phyloP scores from a whole-genome alignment of 371 early-diverging fungal species.

The Mucor racemosus region DNA sequence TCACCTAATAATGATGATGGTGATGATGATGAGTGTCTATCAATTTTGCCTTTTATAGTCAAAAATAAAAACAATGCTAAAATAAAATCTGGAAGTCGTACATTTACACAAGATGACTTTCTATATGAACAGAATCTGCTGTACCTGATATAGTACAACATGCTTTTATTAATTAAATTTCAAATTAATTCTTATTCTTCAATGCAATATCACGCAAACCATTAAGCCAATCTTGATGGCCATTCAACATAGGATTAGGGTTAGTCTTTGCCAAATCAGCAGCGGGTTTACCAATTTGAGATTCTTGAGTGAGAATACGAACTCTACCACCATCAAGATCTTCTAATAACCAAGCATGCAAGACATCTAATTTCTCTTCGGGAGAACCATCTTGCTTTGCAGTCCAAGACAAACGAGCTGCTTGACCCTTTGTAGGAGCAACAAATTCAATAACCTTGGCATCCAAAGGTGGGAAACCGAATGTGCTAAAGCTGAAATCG shows the following conservation, averaged over 20 bases:
- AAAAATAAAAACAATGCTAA: background rate
- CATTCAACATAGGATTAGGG: constrained; percentile 25
- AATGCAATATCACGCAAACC: constrained; percentile 19
- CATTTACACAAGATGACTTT: background rate
- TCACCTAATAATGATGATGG: background rate
- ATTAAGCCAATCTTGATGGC: constrained; percentile 20
- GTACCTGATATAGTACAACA: no score
- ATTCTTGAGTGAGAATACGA: constrained; percentile 24
- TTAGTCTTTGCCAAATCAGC: constrained; percentile 11
- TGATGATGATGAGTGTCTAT: background rate
- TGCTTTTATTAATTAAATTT: background rate
- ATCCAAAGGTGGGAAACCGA: constrained; percentile 18
- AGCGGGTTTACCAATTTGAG: constrained; percentile 17
- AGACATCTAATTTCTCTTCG: constrained; percentile 10
- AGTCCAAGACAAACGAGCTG: constrained; percentile 18
- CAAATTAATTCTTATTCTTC: constrained; percentile 5
- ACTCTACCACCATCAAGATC: constrained; percentile 15
- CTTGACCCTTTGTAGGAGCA: background rate
- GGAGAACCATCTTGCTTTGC: constrained; percentile 15
- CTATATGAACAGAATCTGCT: background rate
- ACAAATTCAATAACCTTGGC: constrained; percentile 13
- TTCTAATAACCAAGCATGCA: constrained; percentile 23
- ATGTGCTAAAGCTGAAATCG: constrained; percentile 20
- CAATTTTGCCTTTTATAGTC: background rate
- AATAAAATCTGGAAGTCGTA: background rate